Evolutionary conservation across 768 basidiomycete species (phyloP).

Genomic region (Serendipita sp.): DNA sequence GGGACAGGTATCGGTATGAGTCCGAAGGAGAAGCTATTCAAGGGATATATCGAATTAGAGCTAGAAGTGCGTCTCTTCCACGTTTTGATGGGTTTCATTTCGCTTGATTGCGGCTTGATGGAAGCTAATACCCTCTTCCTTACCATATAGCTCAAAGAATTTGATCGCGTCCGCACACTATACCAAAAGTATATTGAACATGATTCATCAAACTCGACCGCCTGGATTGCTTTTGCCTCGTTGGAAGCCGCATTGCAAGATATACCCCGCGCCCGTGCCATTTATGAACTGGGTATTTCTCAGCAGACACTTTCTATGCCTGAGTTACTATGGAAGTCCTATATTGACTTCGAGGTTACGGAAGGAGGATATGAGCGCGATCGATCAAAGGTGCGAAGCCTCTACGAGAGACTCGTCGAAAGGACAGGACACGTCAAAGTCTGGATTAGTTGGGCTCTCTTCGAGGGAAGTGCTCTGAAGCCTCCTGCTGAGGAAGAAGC

Average conservation of each 20-base stretch:
- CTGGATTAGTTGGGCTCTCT: conserved; percentile 89
- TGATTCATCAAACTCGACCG: conserved; percentile 77
- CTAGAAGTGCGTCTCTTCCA: conserved; percentile 43
- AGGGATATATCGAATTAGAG: conserved; percentile 88
- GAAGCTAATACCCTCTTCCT: not conserved
- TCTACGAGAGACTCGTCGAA: conserved; percentile 77
- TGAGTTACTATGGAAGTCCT: conserved; percentile 85
- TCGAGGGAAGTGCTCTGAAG: conserved; percentile 68
- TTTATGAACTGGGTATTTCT: conserved; percentile 80
- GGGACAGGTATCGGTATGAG: conserved; percentile 89
- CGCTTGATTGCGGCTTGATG: not conserved
- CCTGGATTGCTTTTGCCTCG: conserved; percentile 94
- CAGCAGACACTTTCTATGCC: conserved; percentile 86
- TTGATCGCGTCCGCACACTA: conserved; percentile 77
- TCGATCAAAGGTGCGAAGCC: conserved; percentile 38
- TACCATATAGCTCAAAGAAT: conserved; percentile 60
- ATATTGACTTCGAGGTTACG: conserved; percentile 90
- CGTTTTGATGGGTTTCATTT: not conserved
- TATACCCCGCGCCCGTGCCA: conserved; percentile 73
- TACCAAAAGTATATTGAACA: conserved; percentile 93
- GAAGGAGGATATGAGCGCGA: conserved; percentile 66
- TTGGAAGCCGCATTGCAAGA: conserved; percentile 79
- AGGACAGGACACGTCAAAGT: conserved; percentile 91
- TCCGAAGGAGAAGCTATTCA: conserved; percentile 89
- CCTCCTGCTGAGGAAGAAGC: conserved; percentile 53